A percentile compares a stretch with the other conserved stretches of the same genome.
These are phyloP conservation scores for Salix koriyanagi DNA, from an alignment of 345 rosid species.

Conservation along the genomic window DNA sequence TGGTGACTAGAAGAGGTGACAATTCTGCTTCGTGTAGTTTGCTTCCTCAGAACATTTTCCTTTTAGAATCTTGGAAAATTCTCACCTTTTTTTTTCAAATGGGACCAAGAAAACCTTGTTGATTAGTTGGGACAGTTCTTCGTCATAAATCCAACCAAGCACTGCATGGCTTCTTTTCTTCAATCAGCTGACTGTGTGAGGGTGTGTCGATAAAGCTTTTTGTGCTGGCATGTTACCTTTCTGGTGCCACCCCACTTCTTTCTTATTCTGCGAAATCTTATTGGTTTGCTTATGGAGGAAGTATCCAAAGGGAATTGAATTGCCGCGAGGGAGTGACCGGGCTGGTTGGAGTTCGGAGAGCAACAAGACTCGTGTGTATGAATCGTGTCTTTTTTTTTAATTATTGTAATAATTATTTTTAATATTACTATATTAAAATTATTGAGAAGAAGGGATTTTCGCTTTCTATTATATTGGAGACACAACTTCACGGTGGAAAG, in stretches of 20 bases:
- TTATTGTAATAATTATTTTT: too few relatives aligned
- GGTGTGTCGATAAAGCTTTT: slow-evolving; percentile 33
- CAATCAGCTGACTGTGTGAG: not conserved
- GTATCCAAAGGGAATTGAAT: too few relatives aligned
- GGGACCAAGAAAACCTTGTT: not conserved
- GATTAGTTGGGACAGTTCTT: slow-evolving; percentile 15
- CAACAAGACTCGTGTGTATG: too few relatives aligned
- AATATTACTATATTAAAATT: too few relatives aligned
- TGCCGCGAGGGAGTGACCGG: too few relatives aligned
- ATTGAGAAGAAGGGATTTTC: too few relatives aligned
- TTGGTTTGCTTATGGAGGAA: too few relatives aligned
- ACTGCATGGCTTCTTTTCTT: not conserved
- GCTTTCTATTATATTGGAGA: too few relatives aligned
- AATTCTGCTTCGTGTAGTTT: not conserved
- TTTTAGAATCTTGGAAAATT: not conserved
- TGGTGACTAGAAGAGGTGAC: not conserved
- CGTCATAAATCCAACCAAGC: not conserved
- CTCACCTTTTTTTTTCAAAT: not conserved
- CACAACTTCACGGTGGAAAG: too few relatives aligned
- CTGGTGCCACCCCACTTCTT: slow-evolving; percentile 16
- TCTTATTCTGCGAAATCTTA: not conserved
- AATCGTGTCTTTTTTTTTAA: too few relatives aligned
- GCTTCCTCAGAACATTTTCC: not conserved
- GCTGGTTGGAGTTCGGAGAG: too few relatives aligned
- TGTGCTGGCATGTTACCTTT: slow-evolving; percentile 47